Conservation (phyloP, 495 filamentous ascomycete genomes). For the Bryoglossum gracile region DNA sequence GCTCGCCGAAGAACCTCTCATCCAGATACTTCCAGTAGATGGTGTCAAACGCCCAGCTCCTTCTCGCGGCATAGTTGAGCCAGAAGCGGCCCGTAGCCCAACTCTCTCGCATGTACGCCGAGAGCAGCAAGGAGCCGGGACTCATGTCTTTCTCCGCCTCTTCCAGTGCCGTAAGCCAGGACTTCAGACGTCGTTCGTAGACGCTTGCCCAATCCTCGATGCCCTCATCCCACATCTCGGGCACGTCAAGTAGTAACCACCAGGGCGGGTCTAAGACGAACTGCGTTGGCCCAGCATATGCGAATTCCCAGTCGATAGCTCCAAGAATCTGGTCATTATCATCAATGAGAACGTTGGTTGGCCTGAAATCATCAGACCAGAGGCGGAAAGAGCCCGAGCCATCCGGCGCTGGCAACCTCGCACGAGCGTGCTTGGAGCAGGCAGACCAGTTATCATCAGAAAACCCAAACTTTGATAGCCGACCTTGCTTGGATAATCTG, state of each 20-base stretch:
- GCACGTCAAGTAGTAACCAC: constrained; percentile 35
- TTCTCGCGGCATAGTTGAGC: constrained; percentile 14
- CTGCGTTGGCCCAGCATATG: constrained; percentile 34
- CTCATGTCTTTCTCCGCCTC: constrained; percentile 16
- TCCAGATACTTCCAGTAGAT: constrained; percentile 16
- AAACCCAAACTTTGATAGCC: constrained; percentile 25
- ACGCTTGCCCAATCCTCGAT: constrained; percentile 24
- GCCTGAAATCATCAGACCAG: constrained; percentile 25
- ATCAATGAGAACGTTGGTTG: constrained; percentile 25
- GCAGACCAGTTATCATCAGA: constrained; percentile 29
- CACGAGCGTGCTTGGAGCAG: constrained; percentile 1
- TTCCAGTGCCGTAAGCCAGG: constrained; percentile 27
- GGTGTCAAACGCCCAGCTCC: constrained; percentile 14
- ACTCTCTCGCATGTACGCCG: constrained; percentile 25
- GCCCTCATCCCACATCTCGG: constrained; percentile 31
- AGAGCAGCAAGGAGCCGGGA: constrained; percentile 4
- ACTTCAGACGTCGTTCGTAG: constrained; percentile 23
- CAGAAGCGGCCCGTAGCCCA: constrained; percentile 24
- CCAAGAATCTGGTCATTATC: constrained; percentile 9
- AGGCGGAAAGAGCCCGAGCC: constrained; percentile 10
- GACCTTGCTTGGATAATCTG: constrained; percentile 27
- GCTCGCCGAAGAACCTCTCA: constrained; percentile 15
- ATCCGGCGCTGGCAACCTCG: background rate
- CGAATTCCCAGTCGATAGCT: constrained; percentile 35
- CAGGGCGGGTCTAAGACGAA: constrained; percentile 36